These are phyloP conservation scores for Suhomyces wounanorum DNA, from an alignment of 1,139 yeast species.

Conservation along the genomic window DNA sequence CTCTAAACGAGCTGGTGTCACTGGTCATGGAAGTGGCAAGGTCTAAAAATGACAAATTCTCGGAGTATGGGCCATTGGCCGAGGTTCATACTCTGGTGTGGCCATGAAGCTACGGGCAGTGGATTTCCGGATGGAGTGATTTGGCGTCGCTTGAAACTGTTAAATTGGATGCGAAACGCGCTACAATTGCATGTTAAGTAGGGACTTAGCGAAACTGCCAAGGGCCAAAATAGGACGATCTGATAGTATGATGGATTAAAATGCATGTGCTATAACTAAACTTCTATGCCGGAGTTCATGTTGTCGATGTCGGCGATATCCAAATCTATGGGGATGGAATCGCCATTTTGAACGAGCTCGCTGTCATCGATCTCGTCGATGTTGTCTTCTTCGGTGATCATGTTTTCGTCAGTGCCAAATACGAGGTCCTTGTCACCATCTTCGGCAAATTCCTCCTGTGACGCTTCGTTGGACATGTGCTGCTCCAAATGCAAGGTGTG, in stretches of 20 bases:
- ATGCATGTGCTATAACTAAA: constrained; percentile 6
- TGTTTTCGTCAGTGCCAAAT: constrained; percentile 12
- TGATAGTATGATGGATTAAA: background rate
- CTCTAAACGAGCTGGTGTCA: background rate
- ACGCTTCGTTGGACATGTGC: constrained; percentile 26
- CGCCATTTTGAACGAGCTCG: constrained; percentile 16
- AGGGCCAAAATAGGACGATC: background rate
- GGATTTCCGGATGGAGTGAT: background rate
- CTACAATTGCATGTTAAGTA: background rate
- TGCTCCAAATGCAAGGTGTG: constrained; percentile 80
- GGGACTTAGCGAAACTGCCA: background rate
- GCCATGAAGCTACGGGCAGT: no score
- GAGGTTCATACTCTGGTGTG: no score
- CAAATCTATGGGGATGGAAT: constrained; percentile 22
- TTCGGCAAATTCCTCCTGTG: constrained; percentile 21
- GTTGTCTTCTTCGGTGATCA: constrained; percentile 17
- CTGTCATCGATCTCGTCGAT: constrained; percentile 16
- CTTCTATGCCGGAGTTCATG: constrained; percentile 14
- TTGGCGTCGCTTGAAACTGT: background rate
- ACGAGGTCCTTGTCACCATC: constrained; percentile 16
- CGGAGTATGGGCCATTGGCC: no score
- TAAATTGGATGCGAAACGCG: background rate
- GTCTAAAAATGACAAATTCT: no score
- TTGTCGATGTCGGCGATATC: constrained; percentile 16
- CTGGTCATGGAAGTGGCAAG: no score